Conservation (phyloP, 2,329 filamentous ascomycete genomes). For the Leptographium radiaticola region DNA sequence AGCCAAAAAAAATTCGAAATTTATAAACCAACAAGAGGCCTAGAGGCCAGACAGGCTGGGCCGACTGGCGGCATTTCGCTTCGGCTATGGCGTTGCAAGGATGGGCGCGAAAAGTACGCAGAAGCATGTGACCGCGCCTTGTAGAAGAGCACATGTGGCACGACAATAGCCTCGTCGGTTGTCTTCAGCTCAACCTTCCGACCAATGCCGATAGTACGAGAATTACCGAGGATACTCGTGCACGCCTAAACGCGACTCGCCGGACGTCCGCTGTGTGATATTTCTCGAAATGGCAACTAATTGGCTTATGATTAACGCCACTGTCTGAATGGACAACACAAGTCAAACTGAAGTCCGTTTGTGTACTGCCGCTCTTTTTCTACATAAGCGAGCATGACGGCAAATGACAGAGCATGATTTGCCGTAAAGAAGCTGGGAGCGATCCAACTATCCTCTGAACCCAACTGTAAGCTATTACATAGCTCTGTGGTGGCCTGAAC, state of each 20-base stretch:
- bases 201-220: not conserved
- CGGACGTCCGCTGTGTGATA: not conserved
- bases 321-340: not conserved
- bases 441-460: not conserved
- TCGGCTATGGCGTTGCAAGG: not conserved
- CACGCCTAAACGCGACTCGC: not conserved
- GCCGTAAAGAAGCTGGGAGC: too few species aligned
- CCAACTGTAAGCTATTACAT: not conserved
- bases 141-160: not conserved
- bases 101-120: not conserved
- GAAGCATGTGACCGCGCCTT: not conserved
- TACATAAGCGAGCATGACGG: too few species aligned
- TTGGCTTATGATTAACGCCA: not conserved
- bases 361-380: too few species aligned
- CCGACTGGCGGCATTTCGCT: not conserved
- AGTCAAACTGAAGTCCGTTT: not conserved
- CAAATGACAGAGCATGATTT: too few species aligned
- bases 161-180: not conserved
- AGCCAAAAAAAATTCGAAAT: conserved; percentile 2
- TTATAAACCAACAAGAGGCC: not conserved
- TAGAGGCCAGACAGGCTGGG: not conserved
- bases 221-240: not conserved
- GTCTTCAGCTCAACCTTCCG: not conserved
- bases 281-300: not conserved
- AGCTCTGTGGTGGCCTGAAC: not conserved